phyloP scores from a whole-genome alignment of 495 filamentous ascomycete species.

The Durotheca rogersii region DNA sequence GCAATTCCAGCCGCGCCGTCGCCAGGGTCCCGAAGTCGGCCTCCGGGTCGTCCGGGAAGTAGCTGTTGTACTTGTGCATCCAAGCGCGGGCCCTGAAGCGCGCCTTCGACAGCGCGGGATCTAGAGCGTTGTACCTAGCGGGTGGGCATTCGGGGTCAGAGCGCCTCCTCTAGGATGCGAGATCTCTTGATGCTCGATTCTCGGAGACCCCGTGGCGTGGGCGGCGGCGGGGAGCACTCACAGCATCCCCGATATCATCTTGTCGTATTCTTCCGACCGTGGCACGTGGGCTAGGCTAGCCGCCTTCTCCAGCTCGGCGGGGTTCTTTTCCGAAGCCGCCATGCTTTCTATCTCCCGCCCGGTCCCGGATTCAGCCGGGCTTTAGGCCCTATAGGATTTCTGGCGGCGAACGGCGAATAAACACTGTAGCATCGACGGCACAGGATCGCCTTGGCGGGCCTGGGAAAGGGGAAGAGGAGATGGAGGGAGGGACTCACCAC shows the following conservation, averaged over 20 bases:
- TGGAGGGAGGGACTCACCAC: no score
- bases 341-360: constrained; percentile 12
- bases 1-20: constrained; percentile 37
- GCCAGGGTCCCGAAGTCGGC: constrained; percentile 39
- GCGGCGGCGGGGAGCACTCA: constrained; percentile 23
- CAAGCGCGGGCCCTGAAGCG: constrained; percentile 51
- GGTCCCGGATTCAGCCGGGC: neutral
- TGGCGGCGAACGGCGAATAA: no score
- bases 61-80: constrained; percentile 50
- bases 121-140: constrained; percentile 44
- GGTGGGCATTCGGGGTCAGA: no score
- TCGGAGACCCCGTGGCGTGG: neutral
- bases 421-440: no score
- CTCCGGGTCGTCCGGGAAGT: constrained; percentile 46
- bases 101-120: constrained; percentile 41
- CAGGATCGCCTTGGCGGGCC: no score
- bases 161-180: no score
- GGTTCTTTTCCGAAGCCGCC: constrained; percentile 47
- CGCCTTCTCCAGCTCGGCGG: constrained; percentile 48
- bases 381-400: no score
- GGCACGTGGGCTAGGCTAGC: constrained; percentile 43
- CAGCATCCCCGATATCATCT: constrained; percentile 60
- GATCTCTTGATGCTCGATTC: no score
- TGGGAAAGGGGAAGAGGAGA: no score
- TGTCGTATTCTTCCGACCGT: constrained; percentile 53